Evolutionary conservation across 2,329 filamentous ascomycete genomes (phyloP).

Genomic region (Xylariaceae sp.): DNA sequence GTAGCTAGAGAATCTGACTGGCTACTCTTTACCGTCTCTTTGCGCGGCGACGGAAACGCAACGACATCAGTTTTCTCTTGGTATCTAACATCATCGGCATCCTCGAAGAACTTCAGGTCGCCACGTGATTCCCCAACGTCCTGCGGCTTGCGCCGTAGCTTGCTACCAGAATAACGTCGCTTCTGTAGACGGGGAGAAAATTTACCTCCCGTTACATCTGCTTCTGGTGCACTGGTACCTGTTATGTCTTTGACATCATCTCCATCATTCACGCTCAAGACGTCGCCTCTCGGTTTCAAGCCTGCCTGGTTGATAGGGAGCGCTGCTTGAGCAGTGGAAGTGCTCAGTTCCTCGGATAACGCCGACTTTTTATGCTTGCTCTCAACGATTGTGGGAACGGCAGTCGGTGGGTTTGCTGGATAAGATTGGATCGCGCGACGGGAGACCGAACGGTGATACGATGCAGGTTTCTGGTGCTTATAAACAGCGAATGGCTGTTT

Average conservation of each 20-base stretch:
- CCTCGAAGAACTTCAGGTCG: slow-evolving; percentile 85
- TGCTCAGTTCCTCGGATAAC: slow-evolving; percentile 17
- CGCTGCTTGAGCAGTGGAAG: slow-evolving; percentile 23
- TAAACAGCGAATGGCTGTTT: slow-evolving; percentile 78
- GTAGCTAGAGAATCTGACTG: neutral
- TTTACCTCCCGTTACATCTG: slow-evolving; percentile 47
- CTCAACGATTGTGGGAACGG: slow-evolving; percentile 13
- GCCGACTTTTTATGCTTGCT: slow-evolving; percentile 3
- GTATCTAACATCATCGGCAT: slow-evolving; percentile 79
- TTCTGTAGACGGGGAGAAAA: slow-evolving; percentile 45
- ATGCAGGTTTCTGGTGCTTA: slow-evolving; percentile 61
- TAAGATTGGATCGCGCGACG: slow-evolving; percentile 44
- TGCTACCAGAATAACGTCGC: slow-evolving; percentile 82
- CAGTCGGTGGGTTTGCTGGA: slow-evolving; percentile 40
- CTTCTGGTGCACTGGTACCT: slow-evolving; percentile 60
- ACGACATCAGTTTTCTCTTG: slow-evolving; percentile 61
- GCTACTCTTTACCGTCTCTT: slow-evolving; percentile 12
- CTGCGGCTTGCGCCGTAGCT: slow-evolving; percentile 66
- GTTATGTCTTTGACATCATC: slow-evolving; percentile 49
- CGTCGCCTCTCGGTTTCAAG: slow-evolving; percentile 28
- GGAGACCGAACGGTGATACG: slow-evolving; percentile 59
- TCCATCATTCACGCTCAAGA: slow-evolving; percentile 33
- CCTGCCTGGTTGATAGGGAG: slow-evolving; percentile 35
- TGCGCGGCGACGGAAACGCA: slow-evolving; percentile 20
- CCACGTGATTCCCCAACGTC: slow-evolving; percentile 67